phyloP scores from a whole-genome alignment of 495 filamentous ascomycete species.

The Peziza echinospora region DNA sequence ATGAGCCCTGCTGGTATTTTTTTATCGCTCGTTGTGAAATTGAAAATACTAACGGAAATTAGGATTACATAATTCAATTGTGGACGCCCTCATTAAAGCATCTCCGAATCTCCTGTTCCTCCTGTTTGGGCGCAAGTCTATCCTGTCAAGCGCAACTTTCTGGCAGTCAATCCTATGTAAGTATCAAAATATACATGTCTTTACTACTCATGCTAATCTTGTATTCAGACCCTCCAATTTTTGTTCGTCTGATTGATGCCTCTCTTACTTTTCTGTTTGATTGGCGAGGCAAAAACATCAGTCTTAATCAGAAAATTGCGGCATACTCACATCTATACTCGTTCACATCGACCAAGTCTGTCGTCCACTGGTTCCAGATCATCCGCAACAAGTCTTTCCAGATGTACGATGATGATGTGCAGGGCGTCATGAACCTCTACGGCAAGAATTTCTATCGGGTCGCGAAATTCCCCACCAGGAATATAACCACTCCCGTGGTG shows the following conservation, averaged over 20 bases:
- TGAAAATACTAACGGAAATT: too few relatives aligned
- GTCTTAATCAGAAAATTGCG: constrained; percentile 70
- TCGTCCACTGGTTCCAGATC: constrained; percentile 98
- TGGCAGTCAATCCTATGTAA: constrained; percentile 67
- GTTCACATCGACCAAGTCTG: constrained; percentile 82
- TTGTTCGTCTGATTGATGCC: constrained; percentile 69
- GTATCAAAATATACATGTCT: background rate
- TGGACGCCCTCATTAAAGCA: constrained; percentile 80
- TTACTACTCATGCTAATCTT: background rate
- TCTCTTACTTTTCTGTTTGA: constrained; percentile 65
- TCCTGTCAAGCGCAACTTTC: constrained; percentile 83
- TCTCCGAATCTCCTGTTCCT: constrained; percentile 85
- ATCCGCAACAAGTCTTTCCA: constrained; percentile 88
- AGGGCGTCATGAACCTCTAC: constrained; percentile 35
- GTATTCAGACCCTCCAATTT: constrained; percentile 69
- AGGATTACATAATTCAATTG: constrained; percentile 62
- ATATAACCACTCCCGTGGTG: constrained; percentile 89
- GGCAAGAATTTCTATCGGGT: constrained; percentile 61
- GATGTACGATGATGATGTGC: constrained; percentile 92
- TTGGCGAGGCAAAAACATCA: constrained; percentile 76
- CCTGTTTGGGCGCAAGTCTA: constrained; percentile 83
- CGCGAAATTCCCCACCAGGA: constrained; percentile 83
- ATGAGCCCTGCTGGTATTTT: constrained; percentile 61
- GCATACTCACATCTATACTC: constrained; percentile 95
- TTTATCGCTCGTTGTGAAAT: too few relatives aligned